These are phyloP conservation scores for Salix exigua DNA, from an alignment of 345 rosid genomes.

Conservation along the genomic window DNA sequence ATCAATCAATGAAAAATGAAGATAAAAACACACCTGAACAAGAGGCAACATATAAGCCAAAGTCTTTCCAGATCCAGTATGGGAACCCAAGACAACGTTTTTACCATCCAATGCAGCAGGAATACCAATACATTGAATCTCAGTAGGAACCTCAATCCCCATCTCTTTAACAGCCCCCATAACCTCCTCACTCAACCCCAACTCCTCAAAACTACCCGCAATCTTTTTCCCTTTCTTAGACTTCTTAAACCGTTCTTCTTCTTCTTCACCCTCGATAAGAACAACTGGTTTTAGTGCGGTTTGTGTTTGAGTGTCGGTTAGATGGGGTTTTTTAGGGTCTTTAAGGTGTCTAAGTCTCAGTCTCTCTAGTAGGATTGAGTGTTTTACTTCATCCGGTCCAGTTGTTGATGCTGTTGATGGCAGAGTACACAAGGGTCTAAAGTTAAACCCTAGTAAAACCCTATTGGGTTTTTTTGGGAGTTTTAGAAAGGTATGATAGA, in stretches of 20 bases:
- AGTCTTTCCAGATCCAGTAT: conserved; percentile 96
- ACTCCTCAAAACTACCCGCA: conserved; percentile 61
- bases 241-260: conserved; percentile 19
- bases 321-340: conserved; percentile 39
- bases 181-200: conserved; percentile 75
- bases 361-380: conserved; percentile 74
- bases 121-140: conserved; percentile 85
- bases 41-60: conserved; percentile 83
- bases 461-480: conserved; percentile 42
- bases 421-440: conserved; percentile 44
- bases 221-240: conserved; percentile 42
- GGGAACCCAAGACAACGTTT: conserved; percentile 87
- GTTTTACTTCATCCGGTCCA: conserved; percentile 40
- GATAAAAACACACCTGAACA: conserved; percentile 59
- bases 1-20: background rate
- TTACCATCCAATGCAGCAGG: conserved; percentile 77
- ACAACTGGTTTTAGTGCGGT: background rate
- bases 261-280: conserved; percentile 20
- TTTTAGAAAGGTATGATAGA: conserved; percentile 17
- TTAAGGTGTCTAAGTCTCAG: conserved; percentile 68
- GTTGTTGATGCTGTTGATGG: conserved; percentile 25
- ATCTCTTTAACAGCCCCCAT: conserved; percentile 76
- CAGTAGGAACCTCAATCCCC: conserved; percentile 81
- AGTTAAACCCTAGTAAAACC: conserved; percentile 42
- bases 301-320: conserved; percentile 19